Evolutionary conservation across 352 stramenopile species (phyloP).

Genomic region (Phytophthora macrochlamydospora): DNA sequence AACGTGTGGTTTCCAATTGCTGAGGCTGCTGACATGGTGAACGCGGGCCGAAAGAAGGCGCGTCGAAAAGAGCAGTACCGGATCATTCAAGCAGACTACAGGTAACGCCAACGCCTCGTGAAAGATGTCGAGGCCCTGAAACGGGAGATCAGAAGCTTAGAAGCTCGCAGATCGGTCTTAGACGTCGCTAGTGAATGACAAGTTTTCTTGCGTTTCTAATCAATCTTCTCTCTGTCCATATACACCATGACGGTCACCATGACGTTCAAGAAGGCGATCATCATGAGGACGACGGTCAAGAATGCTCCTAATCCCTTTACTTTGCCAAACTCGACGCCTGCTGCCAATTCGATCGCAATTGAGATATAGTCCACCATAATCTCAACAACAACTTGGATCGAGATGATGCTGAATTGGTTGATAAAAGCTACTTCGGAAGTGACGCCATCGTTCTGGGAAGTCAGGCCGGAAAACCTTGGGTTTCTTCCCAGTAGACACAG

Average conservation of each 20-base stretch:
- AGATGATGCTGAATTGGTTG: background rate
- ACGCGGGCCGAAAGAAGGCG: no score
- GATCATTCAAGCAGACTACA: no score
- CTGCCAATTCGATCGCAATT: background rate
- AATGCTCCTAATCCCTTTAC: background rate
- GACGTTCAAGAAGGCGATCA: background rate
- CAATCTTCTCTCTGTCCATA: background rate
- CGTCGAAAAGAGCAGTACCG: no score
- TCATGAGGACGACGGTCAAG: background rate
- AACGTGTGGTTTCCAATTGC: no score
- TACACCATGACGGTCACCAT: background rate
- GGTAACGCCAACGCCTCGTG: no score
- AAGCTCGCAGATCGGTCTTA: no score
- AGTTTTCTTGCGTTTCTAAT: background rate
- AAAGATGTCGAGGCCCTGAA: no score
- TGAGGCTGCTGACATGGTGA: no score
- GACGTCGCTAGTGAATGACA: no score
- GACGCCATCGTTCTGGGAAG: background rate
- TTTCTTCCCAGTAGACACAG: slow-evolving; percentile 34
- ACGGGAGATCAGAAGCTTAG: no score
- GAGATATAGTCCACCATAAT: background rate
- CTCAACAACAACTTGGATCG: background rate
- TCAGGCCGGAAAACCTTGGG: slow-evolving; percentile 19
- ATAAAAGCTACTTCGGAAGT: background rate
- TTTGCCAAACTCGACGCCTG: background rate